Percentiles rank a stretch among this genome's conserved stretches.
Conservation (phyloP, 495 filamentous ascomycete species). For the Hypomontagnella submonticulosa region DNA sequence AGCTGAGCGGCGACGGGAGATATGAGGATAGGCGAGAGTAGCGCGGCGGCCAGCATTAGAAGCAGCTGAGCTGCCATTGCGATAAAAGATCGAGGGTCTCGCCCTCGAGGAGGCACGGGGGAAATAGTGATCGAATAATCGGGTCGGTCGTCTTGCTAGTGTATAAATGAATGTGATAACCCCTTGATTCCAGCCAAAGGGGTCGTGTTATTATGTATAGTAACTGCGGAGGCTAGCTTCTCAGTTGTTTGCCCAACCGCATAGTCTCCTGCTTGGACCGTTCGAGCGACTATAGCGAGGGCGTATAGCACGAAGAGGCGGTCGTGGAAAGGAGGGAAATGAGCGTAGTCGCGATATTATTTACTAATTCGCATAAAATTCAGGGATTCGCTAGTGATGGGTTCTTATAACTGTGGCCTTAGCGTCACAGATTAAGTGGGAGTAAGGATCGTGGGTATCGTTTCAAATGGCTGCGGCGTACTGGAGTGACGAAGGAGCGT, state of each 20-base stretch:
- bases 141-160: neutral
- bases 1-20: conserved; percentile 66
- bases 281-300: neutral
- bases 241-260: conserved; percentile 22
- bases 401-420: neutral
- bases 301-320: conserved; percentile 10
- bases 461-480: conserved; percentile 29
- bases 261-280: conserved; percentile 26
- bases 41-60: conserved; percentile 51
- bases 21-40: conserved; percentile 55
- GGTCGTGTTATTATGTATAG: conserved; percentile 2
- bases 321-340: neutral
- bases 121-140: neutral
- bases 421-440: conserved; percentile 17
- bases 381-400: conserved; percentile 1
- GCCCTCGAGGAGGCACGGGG: conserved; percentile 4
- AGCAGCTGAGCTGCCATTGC: conserved; percentile 50
- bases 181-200: conserved; percentile 15
- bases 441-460: conserved; percentile 36
- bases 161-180: conserved; percentile 7
- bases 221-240: conserved; percentile 3
- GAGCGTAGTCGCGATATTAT: conserved; percentile 3
- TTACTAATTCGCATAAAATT: conserved; percentile 2
- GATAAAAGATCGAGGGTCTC: conserved; percentile 20
- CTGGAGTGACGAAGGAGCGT: conserved; percentile 32